Conservation (phyloP, 495 filamentous ascomycete genomes). For the Penicillium desertorum region DNA sequence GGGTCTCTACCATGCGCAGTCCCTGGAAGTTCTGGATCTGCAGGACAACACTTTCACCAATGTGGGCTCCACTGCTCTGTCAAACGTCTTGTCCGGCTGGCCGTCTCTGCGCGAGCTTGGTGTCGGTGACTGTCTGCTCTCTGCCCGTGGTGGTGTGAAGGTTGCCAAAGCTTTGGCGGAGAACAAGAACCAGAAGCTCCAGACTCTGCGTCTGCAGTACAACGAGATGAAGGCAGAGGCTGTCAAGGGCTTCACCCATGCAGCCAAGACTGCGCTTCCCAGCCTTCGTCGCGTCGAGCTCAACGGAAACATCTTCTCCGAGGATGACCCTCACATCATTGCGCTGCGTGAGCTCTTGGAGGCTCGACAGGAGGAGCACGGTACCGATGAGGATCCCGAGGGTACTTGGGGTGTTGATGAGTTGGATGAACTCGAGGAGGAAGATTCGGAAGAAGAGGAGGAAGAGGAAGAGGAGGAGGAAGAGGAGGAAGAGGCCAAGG, state of each 20-base stretch:
- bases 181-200: slow-evolving; percentile 72
- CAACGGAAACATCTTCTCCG: slow-evolving; percentile 92
- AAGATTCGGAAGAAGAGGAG: slow-evolving; percentile 63
- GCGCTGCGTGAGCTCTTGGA: slow-evolving; percentile 52
- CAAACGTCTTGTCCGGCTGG: slow-evolving; percentile 73
- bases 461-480: slow-evolving; percentile 70
- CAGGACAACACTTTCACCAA: slow-evolving; percentile 97
- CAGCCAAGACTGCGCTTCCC: slow-evolving; percentile 63
- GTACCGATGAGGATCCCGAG: slow-evolving; percentile 48
- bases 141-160: slow-evolving; percentile 72
- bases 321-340: slow-evolving; percentile 69
- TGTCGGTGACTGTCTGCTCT: slow-evolving; percentile 83
- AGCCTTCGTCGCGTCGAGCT: slow-evolving; percentile 79
- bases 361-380: slow-evolving; percentile 58
- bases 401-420: slow-evolving; percentile 83
- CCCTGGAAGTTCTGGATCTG: slow-evolving; percentile 75
- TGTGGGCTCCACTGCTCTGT: slow-evolving; percentile 74
- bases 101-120: slow-evolving; percentile 75
- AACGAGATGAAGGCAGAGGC: slow-evolving; percentile 83
- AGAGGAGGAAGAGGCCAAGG: slow-evolving; percentile 59
- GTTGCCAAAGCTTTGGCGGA: slow-evolving; percentile 70
- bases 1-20: slow-evolving; percentile 65
- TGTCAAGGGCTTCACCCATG: slow-evolving; percentile 65
- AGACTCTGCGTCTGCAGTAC: slow-evolving; percentile 83
- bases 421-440: slow-evolving; percentile 77